phyloP scores from a whole-genome alignment of 305 asterid genomes.

The Nicotiana rustica region DNA sequence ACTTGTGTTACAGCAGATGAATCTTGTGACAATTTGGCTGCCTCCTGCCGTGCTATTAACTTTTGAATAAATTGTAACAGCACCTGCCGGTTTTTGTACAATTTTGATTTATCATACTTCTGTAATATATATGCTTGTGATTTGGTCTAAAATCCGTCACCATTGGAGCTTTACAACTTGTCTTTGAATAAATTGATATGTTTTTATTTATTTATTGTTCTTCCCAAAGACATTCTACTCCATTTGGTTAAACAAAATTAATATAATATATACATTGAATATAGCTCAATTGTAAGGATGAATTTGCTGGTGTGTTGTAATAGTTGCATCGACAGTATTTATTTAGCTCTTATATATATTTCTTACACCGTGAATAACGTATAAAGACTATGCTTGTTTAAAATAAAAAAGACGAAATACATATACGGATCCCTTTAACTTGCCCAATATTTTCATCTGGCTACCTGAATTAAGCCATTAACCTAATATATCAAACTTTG shows the following conservation, averaged over 20 bases:
- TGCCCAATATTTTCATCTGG: too few species aligned
- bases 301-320: neutral
- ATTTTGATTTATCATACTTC: neutral
- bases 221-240: neutral
- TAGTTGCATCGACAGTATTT: too few species aligned
- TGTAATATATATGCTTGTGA: neutral
- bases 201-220: neutral
- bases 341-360: too few species aligned
- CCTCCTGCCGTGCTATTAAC: constrained; percentile 11
- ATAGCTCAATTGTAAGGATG: neutral
- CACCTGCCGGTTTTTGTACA: neutral
- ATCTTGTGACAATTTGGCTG: neutral
- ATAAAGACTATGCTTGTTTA: too few species aligned
- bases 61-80: neutral
- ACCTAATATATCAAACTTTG: too few species aligned
- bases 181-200: neutral
- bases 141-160: neutral
- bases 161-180: neutral
- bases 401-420: too few species aligned
- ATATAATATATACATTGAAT: neutral
- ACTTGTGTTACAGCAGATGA: neutral
- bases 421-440: too few species aligned
- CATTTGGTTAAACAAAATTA: neutral
- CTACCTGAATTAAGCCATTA: too few species aligned
- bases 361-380: too few species aligned